phyloP scores from a whole-genome alignment of 768 basidiomycete genomes.

The Nidularia sp. region DNA sequence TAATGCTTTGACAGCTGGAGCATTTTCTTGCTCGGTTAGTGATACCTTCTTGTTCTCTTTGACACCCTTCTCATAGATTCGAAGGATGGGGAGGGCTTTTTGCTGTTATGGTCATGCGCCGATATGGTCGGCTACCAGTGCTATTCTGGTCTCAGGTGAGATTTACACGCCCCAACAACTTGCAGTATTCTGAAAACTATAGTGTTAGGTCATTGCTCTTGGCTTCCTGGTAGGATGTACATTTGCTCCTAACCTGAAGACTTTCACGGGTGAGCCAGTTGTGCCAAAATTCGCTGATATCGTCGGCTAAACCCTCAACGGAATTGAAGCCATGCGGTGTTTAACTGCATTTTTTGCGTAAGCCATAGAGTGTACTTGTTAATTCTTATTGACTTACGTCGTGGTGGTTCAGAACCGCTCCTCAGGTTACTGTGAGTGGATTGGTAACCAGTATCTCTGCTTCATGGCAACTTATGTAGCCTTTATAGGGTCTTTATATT shows the following conservation, averaged over 20 bases:
- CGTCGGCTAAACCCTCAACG: neutral
- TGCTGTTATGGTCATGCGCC: slow-evolving; percentile 61
- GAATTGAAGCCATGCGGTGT: slow-evolving; percentile 48
- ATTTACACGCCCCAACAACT: neutral
- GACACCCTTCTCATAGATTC: neutral
- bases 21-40: slow-evolving; percentile 54
- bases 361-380: slow-evolving; percentile 6
- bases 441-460: neutral
- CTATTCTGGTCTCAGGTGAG: slow-evolving; percentile 69
- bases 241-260: slow-evolving; percentile 51
- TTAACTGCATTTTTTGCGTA: slow-evolving; percentile 55
- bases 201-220: slow-evolving; percentile 46
- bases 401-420: slow-evolving; percentile 36
- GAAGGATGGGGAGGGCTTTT: slow-evolving; percentile 58
- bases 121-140: slow-evolving; percentile 60
- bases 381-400: neutral
- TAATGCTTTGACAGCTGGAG: slow-evolving; percentile 46
- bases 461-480: neutral
- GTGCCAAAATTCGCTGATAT: neutral
- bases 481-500: slow-evolving; percentile 47
- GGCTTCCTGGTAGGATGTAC: slow-evolving; percentile 44
- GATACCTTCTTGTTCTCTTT: slow-evolving; percentile 1
- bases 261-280: slow-evolving; percentile 44
- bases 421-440: slow-evolving; percentile 53
- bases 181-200: neutral